These are phyloP conservation scores for Paspalum vaginatum DNA, from an alignment of 176 grass and related monocot species.

Conservation along the genomic window DNA sequence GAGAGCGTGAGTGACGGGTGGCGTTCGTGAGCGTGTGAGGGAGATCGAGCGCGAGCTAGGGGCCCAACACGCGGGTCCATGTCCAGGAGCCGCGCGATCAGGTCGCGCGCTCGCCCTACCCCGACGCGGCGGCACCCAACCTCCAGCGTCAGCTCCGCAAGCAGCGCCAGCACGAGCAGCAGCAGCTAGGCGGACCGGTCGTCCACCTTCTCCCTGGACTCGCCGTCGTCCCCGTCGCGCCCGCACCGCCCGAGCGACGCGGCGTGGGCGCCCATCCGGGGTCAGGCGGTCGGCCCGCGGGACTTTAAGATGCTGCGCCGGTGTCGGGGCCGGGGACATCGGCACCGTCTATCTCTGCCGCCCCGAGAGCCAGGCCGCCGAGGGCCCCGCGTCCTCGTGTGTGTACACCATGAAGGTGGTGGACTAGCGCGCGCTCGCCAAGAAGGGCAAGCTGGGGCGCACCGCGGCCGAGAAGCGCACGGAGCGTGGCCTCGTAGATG, in stretches of 20 bases:
- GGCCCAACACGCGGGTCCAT: no score
- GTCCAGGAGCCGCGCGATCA: no score
- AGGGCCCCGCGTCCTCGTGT: conserved; percentile 31
- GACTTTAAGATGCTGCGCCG: conserved; percentile 90
- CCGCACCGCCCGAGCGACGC: conserved; percentile 80
- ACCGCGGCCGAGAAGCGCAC: conserved; percentile 81
- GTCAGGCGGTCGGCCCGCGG: conserved; percentile 64
- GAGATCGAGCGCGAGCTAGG: no score
- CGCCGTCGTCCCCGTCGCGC: conserved; percentile 45
- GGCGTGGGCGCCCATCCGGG: conserved; percentile 61
- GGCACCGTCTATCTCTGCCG: conserved; percentile 93
- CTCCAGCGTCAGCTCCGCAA: conserved; percentile 79
- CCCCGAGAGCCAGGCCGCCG: conserved; percentile 35
- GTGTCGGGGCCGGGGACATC: conserved; percentile 85
- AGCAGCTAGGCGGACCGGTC: conserved; percentile 65
- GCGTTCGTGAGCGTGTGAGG: no score
- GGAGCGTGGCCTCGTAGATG: no score
- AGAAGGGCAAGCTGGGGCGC: conserved; percentile 88
- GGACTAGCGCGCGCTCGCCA: conserved; percentile 67
- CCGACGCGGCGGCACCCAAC: conserved; percentile 53
- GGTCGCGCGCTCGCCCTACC: conserved; percentile 34
- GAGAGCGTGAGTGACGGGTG: no score
- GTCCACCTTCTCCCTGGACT: conserved; percentile 46
- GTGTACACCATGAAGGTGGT: conserved; percentile 98
- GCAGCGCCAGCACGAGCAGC: conserved; percentile 51